A percentile compares a stretch with the other conserved stretches of the same genome.
Evolutionary conservation across 2,329 filamentous ascomycete species (phyloP).

Genomic region (Hypoxylon sp.): DNA sequence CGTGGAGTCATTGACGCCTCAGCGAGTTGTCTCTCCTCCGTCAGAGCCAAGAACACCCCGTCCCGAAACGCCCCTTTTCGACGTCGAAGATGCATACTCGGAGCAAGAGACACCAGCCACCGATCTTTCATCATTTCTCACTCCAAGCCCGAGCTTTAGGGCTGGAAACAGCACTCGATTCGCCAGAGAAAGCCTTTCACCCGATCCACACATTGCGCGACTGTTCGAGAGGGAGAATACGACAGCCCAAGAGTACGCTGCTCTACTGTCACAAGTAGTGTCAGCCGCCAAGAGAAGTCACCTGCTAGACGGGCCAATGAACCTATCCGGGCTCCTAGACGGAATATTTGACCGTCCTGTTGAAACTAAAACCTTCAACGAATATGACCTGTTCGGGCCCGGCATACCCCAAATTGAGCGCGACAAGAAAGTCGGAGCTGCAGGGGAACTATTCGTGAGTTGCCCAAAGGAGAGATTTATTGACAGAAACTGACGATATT

Average conservation of each 20-base stretch:
- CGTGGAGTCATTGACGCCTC: constrained; percentile 20
- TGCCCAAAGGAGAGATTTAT: not conserved
- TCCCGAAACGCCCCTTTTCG: constrained; percentile 9
- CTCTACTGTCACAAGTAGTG: constrained; percentile 25
- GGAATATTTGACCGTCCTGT: not conserved
- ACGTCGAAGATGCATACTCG: not conserved
- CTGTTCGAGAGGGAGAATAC: not conserved
- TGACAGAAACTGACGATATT: not conserved
- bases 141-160: not conserved
- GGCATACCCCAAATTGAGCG: constrained; percentile 42
- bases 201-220: not conserved
- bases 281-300: constrained; percentile 21
- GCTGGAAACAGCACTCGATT: not conserved
- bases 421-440: constrained; percentile 44
- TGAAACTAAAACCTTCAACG: constrained; percentile 1
- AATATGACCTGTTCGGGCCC: constrained; percentile 31
- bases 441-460: constrained; percentile 45
- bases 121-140: not conserved
- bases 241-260: constrained; percentile 16
- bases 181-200: not conserved
- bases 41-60: constrained; percentile 5
- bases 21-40: not conserved
- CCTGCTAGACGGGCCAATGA: constrained; percentile 7
- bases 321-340: constrained; percentile 11
- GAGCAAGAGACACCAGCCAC: constrained; percentile 16